A percentile compares a stretch with the other conserved stretches of the same genome.
Conservation (phyloP, 139 green algal species). For the Micractinium sp. region DNA sequence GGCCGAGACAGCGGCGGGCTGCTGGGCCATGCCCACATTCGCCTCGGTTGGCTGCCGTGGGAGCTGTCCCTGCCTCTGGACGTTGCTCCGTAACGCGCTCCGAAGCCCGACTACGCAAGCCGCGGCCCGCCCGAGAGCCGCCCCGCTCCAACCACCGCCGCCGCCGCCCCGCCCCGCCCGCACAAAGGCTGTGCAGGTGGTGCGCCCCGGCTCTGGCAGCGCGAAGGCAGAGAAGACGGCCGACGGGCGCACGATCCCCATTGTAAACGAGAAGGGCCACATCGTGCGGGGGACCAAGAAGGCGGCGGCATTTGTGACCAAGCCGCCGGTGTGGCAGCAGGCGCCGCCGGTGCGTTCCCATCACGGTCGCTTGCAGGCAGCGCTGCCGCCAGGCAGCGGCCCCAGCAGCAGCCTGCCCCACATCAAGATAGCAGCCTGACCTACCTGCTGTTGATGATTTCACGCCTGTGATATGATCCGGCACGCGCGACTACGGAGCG, state of each 20-base stretch:
- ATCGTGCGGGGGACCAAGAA: conserved; percentile 10
- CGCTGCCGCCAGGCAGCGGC: too few species aligned
- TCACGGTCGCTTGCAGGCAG: too few species aligned
- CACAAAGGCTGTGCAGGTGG: too few species aligned
- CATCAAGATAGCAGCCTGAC: too few species aligned
- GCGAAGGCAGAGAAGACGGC: not conserved
- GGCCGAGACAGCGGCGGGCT: too few species aligned
- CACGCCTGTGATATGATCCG: too few species aligned
- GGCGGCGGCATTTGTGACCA: not conserved
- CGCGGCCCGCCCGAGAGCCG: too few species aligned
- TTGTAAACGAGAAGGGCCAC: conserved; percentile 34
- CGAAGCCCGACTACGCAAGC: too few species aligned
- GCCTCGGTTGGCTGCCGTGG: not conserved
- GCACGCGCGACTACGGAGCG: too few species aligned
- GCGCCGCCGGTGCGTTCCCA: not conserved
- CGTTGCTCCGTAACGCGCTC: not conserved
- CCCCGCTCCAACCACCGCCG: not conserved
- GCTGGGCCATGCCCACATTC: not conserved
- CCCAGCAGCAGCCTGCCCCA: too few species aligned
- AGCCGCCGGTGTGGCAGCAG: not conserved
- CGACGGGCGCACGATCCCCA: conserved; percentile 16
- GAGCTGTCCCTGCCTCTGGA: not conserved
- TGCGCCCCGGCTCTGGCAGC: not conserved
- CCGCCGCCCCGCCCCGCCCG: not conserved
- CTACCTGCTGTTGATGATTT: too few species aligned